A percentile compares a stretch with the other conserved stretches of the same genome.
Conservation (phyloP, 1,139 yeast genomes). For the Yamadazyma siamensis region DNA sequence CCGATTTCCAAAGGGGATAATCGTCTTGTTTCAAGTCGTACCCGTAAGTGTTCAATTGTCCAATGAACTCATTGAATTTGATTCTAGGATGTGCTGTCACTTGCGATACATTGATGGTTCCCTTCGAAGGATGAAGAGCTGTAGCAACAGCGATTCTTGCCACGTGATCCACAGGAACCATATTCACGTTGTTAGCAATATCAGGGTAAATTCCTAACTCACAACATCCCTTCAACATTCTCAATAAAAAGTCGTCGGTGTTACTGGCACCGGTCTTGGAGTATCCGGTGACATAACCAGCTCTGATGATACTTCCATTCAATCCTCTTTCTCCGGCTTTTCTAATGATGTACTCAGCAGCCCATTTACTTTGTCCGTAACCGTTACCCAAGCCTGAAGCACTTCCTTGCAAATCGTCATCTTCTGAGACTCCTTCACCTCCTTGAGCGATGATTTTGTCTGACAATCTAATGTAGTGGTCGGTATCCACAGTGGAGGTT, state of each 20-base stretch:
- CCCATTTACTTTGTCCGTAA: constrained; percentile 98
- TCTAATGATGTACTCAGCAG: constrained; percentile 85
- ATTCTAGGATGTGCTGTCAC: constrained; percentile 98
- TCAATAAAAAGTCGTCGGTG: constrained; percentile 90
- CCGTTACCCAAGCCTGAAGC: constrained; percentile 82
- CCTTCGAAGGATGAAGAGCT: constrained; percentile 70
- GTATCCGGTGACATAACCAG: constrained; percentile 94
- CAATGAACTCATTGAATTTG: constrained; percentile 70
- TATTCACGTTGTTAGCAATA: constrained; percentile 82
- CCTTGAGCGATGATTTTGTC: constrained; percentile 67
- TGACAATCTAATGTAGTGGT: constrained; percentile 72
- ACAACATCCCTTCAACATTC: constrained; percentile 92
- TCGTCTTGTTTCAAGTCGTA: constrained; percentile 60
- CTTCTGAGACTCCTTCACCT: constrained; percentile 68
- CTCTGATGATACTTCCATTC: constrained; percentile 85
- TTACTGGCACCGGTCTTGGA: constrained; percentile 81
- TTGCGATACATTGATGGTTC: constrained; percentile 71
- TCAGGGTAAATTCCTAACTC: constrained; percentile 86
- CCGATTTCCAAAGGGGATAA: constrained; percentile 75
- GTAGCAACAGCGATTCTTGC: constrained; percentile 87
- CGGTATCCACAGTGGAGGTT: constrained; percentile 87
- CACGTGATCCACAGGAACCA: constrained; percentile 98
- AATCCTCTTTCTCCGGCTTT: constrained; percentile 85
- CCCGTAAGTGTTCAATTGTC: constrained; percentile 65
- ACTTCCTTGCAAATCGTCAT: constrained; percentile 81